Base-by-base conservation (phyloP, 2,329 filamentous ascomycete species). In the Parastagonospora avenae region DNA sequence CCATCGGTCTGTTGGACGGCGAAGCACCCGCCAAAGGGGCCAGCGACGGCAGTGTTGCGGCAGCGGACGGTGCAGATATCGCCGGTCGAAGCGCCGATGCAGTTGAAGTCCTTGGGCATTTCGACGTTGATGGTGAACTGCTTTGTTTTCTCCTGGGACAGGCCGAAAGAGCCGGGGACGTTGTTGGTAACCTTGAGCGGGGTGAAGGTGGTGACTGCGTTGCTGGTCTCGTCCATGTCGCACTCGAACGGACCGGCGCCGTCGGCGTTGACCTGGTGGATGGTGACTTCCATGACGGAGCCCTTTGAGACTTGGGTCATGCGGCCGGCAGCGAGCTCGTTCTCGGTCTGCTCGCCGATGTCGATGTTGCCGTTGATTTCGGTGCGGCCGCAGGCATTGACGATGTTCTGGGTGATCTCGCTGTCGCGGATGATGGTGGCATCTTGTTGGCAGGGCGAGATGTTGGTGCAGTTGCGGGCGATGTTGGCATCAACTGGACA, bases 221-320 rank as follows among this genome's bases (percentile, higher is more conserved):
- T 70, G 52, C 77, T 85, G 43, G 85, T 85, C 54, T 77, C 70
- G 66, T 86, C 85, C 64, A 88, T 83, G 74, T 84, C 84, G 73
- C 85, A 87, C 6, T 78, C 80, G 67, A 86, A 87, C 1, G 85
- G 85, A 2, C 85, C 86, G 44, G 82, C 85, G 42, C 86, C 86
- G 60, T 88, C 86, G 19, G 78, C 78, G 68, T 88, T 88, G 63
- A 88, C 84, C 63, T 84, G 82, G 60, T 83, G 80, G 32, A 73
- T 74, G 8, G 73, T 73, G 43, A 73, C 69, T 14, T 59, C 58
- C 30, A 73, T 53, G 8, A 54, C 58, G 8, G 60, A 63, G 35
- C 70, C 69, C 8, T 44, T 40, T 2, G 56, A 55, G 33, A 72
- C 68, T 5, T 54, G 42, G 8, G 70, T 66, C 38, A 74, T 61